Evolutionary conservation across 2,329 filamentous ascomycete species (phyloP).

Genomic region (Fusarium succisae): DNA sequence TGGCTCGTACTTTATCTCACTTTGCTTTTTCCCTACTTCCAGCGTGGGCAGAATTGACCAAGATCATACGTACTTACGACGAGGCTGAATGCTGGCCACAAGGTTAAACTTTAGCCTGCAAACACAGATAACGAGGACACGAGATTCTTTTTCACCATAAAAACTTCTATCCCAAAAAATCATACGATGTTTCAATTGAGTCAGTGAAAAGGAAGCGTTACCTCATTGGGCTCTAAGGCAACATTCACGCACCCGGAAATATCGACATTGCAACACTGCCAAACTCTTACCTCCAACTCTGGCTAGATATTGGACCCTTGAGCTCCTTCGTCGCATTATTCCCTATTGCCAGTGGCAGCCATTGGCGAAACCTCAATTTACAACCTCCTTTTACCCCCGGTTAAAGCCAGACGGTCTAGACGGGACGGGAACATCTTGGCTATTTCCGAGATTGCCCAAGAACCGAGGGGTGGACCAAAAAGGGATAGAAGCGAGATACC

Average conservation of each 20-base stretch:
- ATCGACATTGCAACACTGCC: background rate
- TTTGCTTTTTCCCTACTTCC: background rate
- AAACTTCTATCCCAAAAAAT: background rate
- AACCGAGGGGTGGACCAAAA: background rate
- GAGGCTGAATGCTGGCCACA: background rate
- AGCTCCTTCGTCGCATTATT: background rate
- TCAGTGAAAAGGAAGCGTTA: background rate
- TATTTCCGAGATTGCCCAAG: constrained; percentile 21
- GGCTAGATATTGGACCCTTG: background rate
- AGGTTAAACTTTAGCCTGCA: background rate
- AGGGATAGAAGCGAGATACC: background rate
- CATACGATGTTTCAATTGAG: background rate
- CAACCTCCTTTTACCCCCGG: background rate
- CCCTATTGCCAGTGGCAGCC: background rate
- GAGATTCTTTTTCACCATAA: background rate
- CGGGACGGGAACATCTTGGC: background rate
- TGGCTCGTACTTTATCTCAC: background rate
- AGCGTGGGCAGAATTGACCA: background rate
- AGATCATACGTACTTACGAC: background rate
- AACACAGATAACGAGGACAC: background rate
- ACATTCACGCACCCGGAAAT: background rate
- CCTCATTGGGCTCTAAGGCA: background rate
- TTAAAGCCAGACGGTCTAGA: background rate
- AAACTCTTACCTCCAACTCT: background rate
- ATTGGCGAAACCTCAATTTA: background rate